These are phyloP conservation scores for Fusarium domesticum DNA, from an alignment of 2,329 filamentous ascomycete species.

Conservation along the genomic window DNA sequence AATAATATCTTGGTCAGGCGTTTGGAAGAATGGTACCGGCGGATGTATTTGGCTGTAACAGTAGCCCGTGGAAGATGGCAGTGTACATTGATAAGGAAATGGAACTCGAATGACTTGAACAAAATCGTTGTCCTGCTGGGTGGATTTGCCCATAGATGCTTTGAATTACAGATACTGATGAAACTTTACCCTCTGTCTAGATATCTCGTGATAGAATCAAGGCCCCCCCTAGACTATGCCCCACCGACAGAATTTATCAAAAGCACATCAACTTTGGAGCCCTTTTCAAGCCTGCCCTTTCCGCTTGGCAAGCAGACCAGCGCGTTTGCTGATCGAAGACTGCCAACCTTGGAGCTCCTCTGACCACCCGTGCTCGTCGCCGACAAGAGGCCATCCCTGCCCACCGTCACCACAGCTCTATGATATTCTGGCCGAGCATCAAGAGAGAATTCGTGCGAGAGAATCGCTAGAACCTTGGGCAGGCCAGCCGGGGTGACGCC, in stretches of 20 bases:
- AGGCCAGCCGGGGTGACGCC: conserved; percentile 68
- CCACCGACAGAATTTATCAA: conserved; percentile 61
- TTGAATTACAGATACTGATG: conserved; percentile 18
- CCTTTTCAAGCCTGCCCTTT: conserved; percentile 63
- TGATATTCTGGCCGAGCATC: conserved; percentile 90
- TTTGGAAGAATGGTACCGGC: conserved; percentile 39
- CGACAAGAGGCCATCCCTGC: conserved; percentile 63
- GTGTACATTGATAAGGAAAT: conserved; percentile 35
- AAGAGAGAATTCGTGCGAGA: conserved; percentile 70
- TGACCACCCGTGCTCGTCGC: conserved; percentile 87
- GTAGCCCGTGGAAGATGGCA: conserved; percentile 31
- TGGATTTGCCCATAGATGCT: conserved; percentile 17
- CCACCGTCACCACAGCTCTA: conserved; percentile 69
- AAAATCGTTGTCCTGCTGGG: conserved; percentile 20
- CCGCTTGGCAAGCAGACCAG: conserved; percentile 71
- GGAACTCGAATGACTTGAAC: conserved; percentile 28
- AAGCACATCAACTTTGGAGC: conserved; percentile 70
- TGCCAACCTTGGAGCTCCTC: conserved; percentile 84
- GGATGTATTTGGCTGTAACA: conserved; percentile 36
- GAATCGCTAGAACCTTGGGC: conserved; percentile 65
- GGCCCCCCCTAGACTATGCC: conserved; percentile 4
- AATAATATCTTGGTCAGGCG: conserved; percentile 39
- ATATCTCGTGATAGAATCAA: not conserved
- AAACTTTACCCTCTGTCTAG: conserved; percentile 3
- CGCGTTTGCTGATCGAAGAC: conserved; percentile 84